Conservation (phyloP, 345 rosid species). For the Chamaenerion angustifolium region DNA sequence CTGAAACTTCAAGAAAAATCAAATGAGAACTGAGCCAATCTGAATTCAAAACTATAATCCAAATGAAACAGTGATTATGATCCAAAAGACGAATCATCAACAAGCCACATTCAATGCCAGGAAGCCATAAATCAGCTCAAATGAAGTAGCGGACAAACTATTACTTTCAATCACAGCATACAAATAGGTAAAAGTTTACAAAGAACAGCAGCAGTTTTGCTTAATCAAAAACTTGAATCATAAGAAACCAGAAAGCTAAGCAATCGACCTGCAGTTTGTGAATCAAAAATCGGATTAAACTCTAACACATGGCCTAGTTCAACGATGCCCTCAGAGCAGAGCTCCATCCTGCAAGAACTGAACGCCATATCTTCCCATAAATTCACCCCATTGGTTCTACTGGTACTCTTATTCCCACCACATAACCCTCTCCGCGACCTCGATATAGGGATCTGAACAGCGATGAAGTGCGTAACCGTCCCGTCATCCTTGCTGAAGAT, state of each 20-base stretch:
- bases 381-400: conserved; percentile 15
- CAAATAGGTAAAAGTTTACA: background rate
- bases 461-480: conserved; percentile 54
- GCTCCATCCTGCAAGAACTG: conserved; percentile 78
- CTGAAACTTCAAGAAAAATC: conserved; percentile 15
- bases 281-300: conserved; percentile 17
- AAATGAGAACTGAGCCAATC: background rate
- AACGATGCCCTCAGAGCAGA: conserved; percentile 37
- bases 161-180: too few species aligned
- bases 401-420: conserved; percentile 3
- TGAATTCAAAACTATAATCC: background rate
- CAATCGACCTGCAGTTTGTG: conserved; percentile 33
- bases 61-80: too few species aligned
- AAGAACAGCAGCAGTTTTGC: background rate
- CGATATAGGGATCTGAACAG: conserved; percentile 70
- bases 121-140: too few species aligned
- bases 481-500: conserved; percentile 54
- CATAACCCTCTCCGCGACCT: conserved; percentile 9
- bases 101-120: too few species aligned
- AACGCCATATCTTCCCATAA: conserved; percentile 32
- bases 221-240: background rate
- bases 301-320: conserved; percentile 27
- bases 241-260: conserved; percentile 2
- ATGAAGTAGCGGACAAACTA: too few species aligned
- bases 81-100: too few species aligned